Base-by-base conservation (phyloP, 208 protist genomes). In the Crithidia fasciculata region DNA sequence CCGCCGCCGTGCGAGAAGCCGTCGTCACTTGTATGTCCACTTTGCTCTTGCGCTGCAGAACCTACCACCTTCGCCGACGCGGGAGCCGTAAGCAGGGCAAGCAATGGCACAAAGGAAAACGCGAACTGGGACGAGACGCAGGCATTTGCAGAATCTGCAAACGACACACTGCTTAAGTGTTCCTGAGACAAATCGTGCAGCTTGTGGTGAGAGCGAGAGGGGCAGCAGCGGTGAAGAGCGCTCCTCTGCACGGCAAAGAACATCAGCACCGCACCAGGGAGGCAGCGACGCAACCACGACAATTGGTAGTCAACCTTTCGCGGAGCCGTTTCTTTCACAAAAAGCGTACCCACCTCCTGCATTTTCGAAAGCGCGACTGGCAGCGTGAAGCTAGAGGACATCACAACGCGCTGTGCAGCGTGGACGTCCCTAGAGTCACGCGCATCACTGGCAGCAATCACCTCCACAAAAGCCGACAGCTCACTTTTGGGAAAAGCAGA, bases 261-360 rank as follows among this genome's bases (percentile, higher is more conserved):
- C 65, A 70, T 47, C 19, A 70, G 15, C 15, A 57, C 18, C 9
- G 65, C 65, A 47, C 52, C 53, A 13, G 53, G 43, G n/a, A 61
- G 8, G n/a, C 53, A 59, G 2, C 19, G 10, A 43, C n/a, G 52
- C 16, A 41, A 5, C 44, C 45, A 55, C 47, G 18, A 19, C 44
- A 16, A 3, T 50, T 56, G 62, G n/a, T 56, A 6, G 10, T 13
- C 36, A 19, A 10, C 18, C 37, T 54, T 39, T 54, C 0, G 13
- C 7, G 16, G 2, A 4, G 10, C 18, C 10, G 12, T 0, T 41
- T 44, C 60, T 6, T 9, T 41, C 12, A 54, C 37, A 54, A 5
- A 54, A 65, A 65, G 8, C 19, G 45, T 54, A 18, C 19, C 7
- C 18, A 5, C 0, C 13, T 37, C 50, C 36, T 15, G 41, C 40